Base-by-base conservation (phyloP, 805 yeast species). In the Yarrowia hollandica region DNA sequence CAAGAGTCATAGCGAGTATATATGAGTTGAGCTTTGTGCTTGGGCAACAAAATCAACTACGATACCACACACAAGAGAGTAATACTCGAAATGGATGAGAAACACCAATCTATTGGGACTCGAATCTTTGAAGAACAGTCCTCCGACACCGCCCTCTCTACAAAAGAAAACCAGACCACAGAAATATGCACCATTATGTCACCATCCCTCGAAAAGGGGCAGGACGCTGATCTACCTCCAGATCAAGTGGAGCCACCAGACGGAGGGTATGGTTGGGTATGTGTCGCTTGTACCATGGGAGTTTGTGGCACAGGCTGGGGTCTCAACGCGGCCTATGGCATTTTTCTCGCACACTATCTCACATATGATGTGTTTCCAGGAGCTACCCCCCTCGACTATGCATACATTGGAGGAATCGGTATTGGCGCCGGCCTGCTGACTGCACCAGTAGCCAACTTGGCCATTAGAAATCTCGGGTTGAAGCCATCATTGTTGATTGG, bases 201-300 rank as follows among this genome's bases (percentile, higher is more conserved):
- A 11, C 30, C 55, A 3, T 19, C 54, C 3, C 15, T 48, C 22
- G 55, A 48, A 30, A 33, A 33, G 39, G 55, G 39, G 14, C 15
- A 46, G 18, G 11, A 11, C 5, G 14, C 22, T 10, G 39, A 31
- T 16, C 38, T 52, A 7, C 44, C 58, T 5, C 33, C 35, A 16
- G 35, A 52, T 11, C 44, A 52, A 25, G 14, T 52, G 2, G 58
- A 52, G 18, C 58, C 58, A 3, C 58, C 58, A 18, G 58, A 52
- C 7, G 58, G 58, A 52, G 58, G 58, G 19, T 52, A 52, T 19
- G 58, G 58, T 5, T 55, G 59, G 59, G 59, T 55, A 19, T 55
- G 50, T 39, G 59, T 55, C 5, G 59, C 50, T 14, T 41, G 59
- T 31, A 52, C 58, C 23, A 52, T 52, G 58, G 44, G 26, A 4